Evolutionary conservation across 768 basidiomycete genomes (phyloP).

Genomic region (Daedalea quercina): DNA sequence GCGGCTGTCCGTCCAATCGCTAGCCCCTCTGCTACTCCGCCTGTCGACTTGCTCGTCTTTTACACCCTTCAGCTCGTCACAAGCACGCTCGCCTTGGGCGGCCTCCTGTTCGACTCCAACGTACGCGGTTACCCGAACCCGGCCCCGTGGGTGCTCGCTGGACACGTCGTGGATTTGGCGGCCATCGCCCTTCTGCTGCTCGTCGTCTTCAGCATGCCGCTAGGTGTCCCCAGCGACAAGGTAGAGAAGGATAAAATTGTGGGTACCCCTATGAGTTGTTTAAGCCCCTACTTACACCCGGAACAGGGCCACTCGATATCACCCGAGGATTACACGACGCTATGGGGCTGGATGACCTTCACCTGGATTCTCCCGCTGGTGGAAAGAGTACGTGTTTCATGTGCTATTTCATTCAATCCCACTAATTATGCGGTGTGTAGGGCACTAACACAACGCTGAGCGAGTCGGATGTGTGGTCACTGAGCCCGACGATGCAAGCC

Average conservation of each 20-base stretch:
- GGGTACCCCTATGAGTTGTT: no score
- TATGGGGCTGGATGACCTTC: slow-evolving; percentile 70
- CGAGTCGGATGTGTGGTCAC: slow-evolving; percentile 65
- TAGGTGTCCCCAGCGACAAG: slow-evolving; percentile 51
- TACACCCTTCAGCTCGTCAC: slow-evolving; percentile 43
- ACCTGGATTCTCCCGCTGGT: slow-evolving; percentile 67
- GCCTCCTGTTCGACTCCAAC: slow-evolving; percentile 43
- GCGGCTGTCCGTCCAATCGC: slow-evolving; percentile 48
- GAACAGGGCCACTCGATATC: slow-evolving; percentile 46
- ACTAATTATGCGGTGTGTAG: slow-evolving; percentile 4
- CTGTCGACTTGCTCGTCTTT: slow-evolving; percentile 56
- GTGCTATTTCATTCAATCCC: background rate
- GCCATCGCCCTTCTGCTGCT: slow-evolving; percentile 36
- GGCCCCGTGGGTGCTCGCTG: slow-evolving; percentile 18
- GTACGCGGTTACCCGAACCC: slow-evolving; percentile 40
- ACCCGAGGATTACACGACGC: slow-evolving; percentile 70
- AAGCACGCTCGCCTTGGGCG: slow-evolving; percentile 45
- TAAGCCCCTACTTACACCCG: no score
- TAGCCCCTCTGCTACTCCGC: slow-evolving; percentile 48
- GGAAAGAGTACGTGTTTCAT: slow-evolving; percentile 26
- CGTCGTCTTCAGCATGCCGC: slow-evolving; percentile 55
- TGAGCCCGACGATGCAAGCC: slow-evolving; percentile 64
- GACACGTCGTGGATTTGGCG: slow-evolving; percentile 35
- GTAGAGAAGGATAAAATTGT: slow-evolving; percentile 58
- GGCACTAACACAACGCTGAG: slow-evolving; percentile 49